Percentiles rank a stretch among this genome's conserved stretches.
phyloP scores from a whole-genome alignment of 2,329 filamentous ascomycete genomes.

The Aspergillus sp. region DNA sequence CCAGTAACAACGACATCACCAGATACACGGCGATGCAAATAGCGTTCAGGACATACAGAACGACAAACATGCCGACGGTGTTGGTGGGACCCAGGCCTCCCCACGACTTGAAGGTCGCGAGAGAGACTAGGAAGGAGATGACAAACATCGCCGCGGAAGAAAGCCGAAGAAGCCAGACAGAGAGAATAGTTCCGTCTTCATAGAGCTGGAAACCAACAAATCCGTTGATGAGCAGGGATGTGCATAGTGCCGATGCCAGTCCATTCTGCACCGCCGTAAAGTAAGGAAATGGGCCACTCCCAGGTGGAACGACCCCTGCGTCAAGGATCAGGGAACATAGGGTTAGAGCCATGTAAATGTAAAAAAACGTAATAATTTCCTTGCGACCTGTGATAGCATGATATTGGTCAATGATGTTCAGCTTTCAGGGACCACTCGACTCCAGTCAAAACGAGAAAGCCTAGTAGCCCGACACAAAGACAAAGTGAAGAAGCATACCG shows the following conservation, averaged over 20 bases:
- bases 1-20: conserved; percentile 82
- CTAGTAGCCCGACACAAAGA: neutral
- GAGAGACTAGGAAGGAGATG: conserved; percentile 80
- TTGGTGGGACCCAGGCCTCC: conserved; percentile 81
- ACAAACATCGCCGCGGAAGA: conserved; percentile 79
- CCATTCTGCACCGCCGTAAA: conserved; percentile 88
- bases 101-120: conserved; percentile 92
- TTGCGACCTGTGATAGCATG: conserved; percentile 56
- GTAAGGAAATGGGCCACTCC: conserved; percentile 79
- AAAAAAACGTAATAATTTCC: conserved; percentile 88
- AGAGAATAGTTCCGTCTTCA: conserved; percentile 91
- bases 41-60: conserved; percentile 88
- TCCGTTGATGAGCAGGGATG: conserved; percentile 90
- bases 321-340: conserved; percentile 88
- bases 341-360: conserved; percentile 89
- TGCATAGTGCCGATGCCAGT: conserved; percentile 79
- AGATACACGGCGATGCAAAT: conserved; percentile 84
- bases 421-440: too few relatives aligned
- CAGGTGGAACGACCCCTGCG: conserved; percentile 85
- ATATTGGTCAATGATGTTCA: conserved; percentile 4
- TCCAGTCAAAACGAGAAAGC: too few relatives aligned
- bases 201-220: conserved; percentile 99
- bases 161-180: conserved; percentile 85
- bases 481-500: conserved; percentile 57
- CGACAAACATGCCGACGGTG: conserved; percentile 85